Evolutionary conservation across 108 stramenopile genomes (phyloP).

Genomic region (Mayamaea pseudoterrestris): DNA sequence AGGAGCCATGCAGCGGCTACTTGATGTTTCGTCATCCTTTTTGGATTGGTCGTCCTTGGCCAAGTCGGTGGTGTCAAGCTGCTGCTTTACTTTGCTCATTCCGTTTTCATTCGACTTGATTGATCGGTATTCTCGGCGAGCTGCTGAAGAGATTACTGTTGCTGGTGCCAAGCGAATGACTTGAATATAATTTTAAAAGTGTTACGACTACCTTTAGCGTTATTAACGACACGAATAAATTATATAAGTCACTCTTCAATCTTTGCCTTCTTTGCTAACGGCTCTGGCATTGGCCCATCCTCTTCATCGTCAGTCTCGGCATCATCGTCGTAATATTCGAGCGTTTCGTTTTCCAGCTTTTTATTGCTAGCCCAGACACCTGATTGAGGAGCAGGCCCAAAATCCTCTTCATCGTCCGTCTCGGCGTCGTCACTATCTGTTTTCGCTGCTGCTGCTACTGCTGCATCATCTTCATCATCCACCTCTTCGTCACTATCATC

Average conservation of each 20-base stretch:
- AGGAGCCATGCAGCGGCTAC: conserved; percentile 6
- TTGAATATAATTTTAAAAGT: no score
- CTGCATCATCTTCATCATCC: conserved; percentile 4
- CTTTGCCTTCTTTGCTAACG: neutral
- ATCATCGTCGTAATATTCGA: conserved; percentile 25
- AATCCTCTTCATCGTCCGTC: conserved; percentile 61
- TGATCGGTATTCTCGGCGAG: conserved; percentile 25
- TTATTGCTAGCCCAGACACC: conserved; percentile 72
- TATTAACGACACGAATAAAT: no score
- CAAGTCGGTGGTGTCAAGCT: conserved; percentile 6
- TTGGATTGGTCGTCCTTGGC: conserved; percentile 12
- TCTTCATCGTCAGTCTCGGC: conserved; percentile 32
- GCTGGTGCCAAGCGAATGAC: no score
- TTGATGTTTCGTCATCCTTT: conserved; percentile 6
- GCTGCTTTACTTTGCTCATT: conserved; percentile 21
- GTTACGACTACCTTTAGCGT: no score
- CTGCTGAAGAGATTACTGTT: no score
- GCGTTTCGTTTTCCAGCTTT: conserved; percentile 49
- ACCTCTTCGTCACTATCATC: conserved; percentile 20
- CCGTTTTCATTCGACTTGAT: conserved; percentile 22
- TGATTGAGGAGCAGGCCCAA: conserved; percentile 67
- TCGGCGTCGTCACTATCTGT: conserved; percentile 28
- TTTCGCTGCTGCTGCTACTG: no score
- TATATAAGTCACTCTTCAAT: neutral
- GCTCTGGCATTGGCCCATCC: conserved; percentile 20